These are phyloP conservation scores for Obba rivulosa DNA, from an alignment of 768 basidiomycete species.

Conservation along the genomic window DNA sequence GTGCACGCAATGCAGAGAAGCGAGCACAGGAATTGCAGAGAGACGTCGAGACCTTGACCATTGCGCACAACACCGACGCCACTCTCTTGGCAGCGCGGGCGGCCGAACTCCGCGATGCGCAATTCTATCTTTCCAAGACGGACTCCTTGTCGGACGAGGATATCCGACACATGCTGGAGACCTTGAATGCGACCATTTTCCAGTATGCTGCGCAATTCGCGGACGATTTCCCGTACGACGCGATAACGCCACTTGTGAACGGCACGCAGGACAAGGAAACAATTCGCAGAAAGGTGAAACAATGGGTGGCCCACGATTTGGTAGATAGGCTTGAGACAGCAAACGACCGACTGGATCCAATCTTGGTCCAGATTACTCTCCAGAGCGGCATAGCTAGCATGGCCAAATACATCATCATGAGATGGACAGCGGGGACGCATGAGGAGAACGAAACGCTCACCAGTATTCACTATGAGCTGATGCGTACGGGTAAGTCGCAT, in stretches of 20 bases:
- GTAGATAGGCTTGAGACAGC: neutral
- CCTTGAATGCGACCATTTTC: conserved; percentile 42
- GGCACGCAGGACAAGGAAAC: neutral
- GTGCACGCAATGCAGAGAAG: no score
- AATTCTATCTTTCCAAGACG: conserved; percentile 40
- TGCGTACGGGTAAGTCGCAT: neutral
- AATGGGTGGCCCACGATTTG: no score
- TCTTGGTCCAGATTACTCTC: conserved; percentile 9
- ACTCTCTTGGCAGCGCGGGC: conserved; percentile 33
- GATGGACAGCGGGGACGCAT: neutral
- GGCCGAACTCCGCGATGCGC: conserved; percentile 40
- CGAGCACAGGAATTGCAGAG: no score
- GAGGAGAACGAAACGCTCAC: neutral
- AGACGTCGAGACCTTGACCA: no score
- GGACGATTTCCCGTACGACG: conserved; percentile 31
- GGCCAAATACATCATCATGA: neutral
- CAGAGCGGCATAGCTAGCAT: neutral
- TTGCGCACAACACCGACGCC: no score
- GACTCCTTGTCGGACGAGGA: conserved; percentile 42
- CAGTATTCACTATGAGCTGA: neutral
- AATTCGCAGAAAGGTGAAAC: no score
- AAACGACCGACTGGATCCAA: neutral
- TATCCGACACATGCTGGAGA: conserved; percentile 37
- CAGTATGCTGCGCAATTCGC: conserved; percentile 48
- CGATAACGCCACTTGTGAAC: no score